Conservation (phyloP, 768 basidiomycete genomes). For the Kwoniella bestiolae region DNA sequence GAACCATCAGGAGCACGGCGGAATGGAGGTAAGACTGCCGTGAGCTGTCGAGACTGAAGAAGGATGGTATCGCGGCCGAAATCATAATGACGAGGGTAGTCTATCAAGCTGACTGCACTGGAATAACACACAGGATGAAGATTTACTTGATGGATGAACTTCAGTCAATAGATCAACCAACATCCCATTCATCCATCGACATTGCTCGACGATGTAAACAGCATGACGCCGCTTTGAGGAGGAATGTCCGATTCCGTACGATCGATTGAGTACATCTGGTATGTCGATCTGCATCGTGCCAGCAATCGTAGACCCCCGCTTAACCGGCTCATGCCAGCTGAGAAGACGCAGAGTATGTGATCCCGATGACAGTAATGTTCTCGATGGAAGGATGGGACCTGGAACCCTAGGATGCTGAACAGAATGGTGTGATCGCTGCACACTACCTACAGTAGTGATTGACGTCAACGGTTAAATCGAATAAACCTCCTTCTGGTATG, state of each 20-base stretch:
- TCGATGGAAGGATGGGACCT: not conserved
- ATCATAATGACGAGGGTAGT: not conserved
- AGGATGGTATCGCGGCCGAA: not conserved
- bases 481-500: not conserved
- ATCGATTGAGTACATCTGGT: not conserved
- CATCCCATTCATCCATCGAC: not conserved
- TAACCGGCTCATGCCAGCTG: too few relatives aligned
- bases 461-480: not conserved
- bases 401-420: not conserved
- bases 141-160: too few relatives aligned
- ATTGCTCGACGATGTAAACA: too few relatives aligned
- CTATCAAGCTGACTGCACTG: not conserved
- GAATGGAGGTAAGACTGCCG: not conserved
- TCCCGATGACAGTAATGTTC: too few relatives aligned
- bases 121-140: too few relatives aligned
- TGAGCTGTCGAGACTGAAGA: not conserved
- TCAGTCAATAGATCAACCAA: too few relatives aligned
- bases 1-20: not conserved
- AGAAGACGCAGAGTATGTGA: too few relatives aligned
- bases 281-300: not conserved
- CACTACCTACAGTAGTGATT: not conserved
- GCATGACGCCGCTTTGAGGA: too few relatives aligned
- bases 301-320: too few relatives aligned
- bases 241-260: not conserved
- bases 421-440: not conserved